Percentiles rank a stretch among this genome's conserved stretches.
Conservation (phyloP, 345 rosid genomes). For the Raphanus raphanistrum region DNA sequence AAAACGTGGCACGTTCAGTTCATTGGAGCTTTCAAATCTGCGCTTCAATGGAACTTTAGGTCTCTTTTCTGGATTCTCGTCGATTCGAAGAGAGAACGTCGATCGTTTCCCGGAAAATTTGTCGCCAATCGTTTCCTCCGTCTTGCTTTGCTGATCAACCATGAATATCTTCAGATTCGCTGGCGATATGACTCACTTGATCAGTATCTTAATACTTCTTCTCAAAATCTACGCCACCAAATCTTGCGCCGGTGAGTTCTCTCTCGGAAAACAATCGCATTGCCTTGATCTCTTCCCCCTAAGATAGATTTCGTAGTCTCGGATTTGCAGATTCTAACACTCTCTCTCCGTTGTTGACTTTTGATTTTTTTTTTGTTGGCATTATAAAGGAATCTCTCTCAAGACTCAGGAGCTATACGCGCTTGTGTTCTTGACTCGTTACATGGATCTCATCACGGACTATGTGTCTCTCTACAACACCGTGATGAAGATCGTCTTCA, state of each 20-base stretch:
- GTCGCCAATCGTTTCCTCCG: not conserved
- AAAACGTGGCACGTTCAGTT: not conserved
- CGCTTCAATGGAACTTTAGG: not conserved
- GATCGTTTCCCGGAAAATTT: conserved; percentile 19
- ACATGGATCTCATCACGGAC: conserved; percentile 82
- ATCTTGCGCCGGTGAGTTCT: conserved; percentile 75
- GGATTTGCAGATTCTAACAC: not conserved
- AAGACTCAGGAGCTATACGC: conserved; percentile 97
- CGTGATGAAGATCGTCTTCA: conserved; percentile 86
- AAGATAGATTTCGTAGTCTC: not conserved
- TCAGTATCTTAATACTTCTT: conserved; percentile 81
- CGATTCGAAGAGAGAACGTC: conserved; percentile 27
- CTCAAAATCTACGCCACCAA: conserved; percentile 98
- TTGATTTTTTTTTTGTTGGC: conserved; percentile 17
- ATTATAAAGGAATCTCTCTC: conserved; percentile 67
- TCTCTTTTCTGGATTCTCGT: not conserved
- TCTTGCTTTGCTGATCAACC: conserved; percentile 28
- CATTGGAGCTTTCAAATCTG: not conserved
- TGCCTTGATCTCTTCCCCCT: conserved; percentile 10
- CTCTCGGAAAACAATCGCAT: conserved; percentile 33
- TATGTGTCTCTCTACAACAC: conserved; percentile 77
- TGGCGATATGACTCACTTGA: conserved; percentile 95
- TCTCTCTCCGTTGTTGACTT: conserved; percentile 16
- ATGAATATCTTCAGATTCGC: conserved; percentile 96
- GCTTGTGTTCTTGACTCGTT: conserved; percentile 77